These are phyloP conservation scores for Xerocomellus amylosporus DNA, from an alignment of 768 basidiomycete genomes.

Conservation along the genomic window DNA sequence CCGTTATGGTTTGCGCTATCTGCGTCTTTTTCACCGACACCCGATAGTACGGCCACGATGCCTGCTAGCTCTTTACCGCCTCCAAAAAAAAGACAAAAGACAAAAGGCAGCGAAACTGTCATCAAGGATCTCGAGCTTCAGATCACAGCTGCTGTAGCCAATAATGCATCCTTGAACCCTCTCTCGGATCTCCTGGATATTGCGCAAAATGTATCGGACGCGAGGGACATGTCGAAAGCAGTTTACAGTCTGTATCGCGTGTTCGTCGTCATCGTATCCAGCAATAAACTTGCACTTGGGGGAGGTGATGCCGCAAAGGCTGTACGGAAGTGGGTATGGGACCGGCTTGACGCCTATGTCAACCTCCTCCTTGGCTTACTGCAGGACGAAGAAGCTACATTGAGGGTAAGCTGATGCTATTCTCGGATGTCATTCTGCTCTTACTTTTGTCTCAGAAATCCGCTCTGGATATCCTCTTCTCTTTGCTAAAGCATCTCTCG, in stretches of 20 bases:
- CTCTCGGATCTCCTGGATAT: constrained; percentile 72
- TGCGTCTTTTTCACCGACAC: background rate
- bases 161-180: constrained; percentile 68
- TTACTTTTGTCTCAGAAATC: constrained; percentile 48
- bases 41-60: constrained; percentile 14
- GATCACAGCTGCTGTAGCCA: constrained; percentile 51
- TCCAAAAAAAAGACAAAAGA: constrained; percentile 49
- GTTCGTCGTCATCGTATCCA: constrained; percentile 61
- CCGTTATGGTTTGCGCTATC: background rate
- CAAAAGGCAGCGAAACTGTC: constrained; percentile 21
- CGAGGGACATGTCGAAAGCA: constrained; percentile 64
- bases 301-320: constrained; percentile 52
- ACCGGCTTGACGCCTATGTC: constrained; percentile 66
- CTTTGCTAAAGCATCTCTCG: constrained; percentile 76
- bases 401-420: constrained; percentile 55
- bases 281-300: constrained; percentile 51
- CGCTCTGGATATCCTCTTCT: constrained; percentile 71
- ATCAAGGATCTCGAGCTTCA: constrained; percentile 53
- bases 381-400: constrained; percentile 69
- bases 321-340: constrained; percentile 80
- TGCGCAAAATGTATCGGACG: constrained; percentile 44
- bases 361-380: constrained; percentile 66
- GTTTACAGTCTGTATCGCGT: constrained; percentile 81
- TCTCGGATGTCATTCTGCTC: background rate
- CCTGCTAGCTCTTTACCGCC: constrained; percentile 49